Evolutionary conservation across 352 stramenopile species (phyloP).

Genomic region (Phytopythium ostracodes): DNA sequence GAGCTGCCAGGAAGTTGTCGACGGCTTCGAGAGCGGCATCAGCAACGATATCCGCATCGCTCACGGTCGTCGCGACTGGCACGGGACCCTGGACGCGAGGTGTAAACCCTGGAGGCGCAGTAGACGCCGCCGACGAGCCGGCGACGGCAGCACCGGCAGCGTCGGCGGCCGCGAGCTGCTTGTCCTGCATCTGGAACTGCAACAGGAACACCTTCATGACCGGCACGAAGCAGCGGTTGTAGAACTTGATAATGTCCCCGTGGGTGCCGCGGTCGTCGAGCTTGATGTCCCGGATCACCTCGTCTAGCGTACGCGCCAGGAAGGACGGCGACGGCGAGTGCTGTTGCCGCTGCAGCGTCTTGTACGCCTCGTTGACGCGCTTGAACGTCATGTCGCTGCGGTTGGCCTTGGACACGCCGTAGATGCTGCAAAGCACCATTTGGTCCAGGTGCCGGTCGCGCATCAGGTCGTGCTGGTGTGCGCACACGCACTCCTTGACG

Average conservation of each 20-base stretch:
- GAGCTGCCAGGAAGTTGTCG: slow-evolving; percentile 34
- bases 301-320: slow-evolving; percentile 38
- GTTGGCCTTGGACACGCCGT: slow-evolving; percentile 85
- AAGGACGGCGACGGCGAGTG: slow-evolving; percentile 10
- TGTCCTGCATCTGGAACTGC: slow-evolving; percentile 83
- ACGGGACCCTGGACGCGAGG: slow-evolving; percentile 25
- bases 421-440: slow-evolving; percentile 80
- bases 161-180: slow-evolving; percentile 71
- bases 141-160: slow-evolving; percentile 46
- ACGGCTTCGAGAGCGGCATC: slow-evolving; percentile 66
- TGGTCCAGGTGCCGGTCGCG: slow-evolving; percentile 78
- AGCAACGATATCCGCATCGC: slow-evolving; percentile 77
- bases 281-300: slow-evolving; percentile 79
- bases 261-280: slow-evolving; percentile 47
- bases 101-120: slow-evolving; percentile 36
- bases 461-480: slow-evolving; percentile 50
- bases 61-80: slow-evolving; percentile 47
- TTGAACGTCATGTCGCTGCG: slow-evolving; percentile 66
- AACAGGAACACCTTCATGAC: slow-evolving; percentile 85
- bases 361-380: slow-evolving; percentile 73
- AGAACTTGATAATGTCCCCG: slow-evolving; percentile 90
- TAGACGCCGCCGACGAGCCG: slow-evolving; percentile 11
- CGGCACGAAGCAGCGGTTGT: slow-evolving; percentile 82
- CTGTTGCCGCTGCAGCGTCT: slow-evolving; percentile 47
- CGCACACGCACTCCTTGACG: slow-evolving; percentile 78